Conservation (phyloP, 2,329 filamentous ascomycete species). For the Tolypocladium paradoxum region DNA sequence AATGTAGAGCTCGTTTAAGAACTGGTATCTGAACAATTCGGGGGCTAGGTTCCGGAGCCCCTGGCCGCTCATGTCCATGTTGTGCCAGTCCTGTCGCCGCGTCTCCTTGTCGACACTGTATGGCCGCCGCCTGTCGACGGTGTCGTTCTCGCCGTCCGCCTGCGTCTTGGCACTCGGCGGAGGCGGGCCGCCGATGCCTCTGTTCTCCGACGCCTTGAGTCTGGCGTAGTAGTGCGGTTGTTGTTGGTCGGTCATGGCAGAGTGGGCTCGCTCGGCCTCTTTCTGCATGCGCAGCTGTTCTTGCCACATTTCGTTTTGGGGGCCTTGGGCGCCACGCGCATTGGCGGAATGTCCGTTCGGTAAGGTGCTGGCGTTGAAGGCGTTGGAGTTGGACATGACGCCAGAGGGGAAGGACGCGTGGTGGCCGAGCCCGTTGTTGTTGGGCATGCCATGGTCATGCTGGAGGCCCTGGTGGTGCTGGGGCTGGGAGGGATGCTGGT, state of each 20-base stretch:
- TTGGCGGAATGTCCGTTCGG: slow-evolving; percentile 46
- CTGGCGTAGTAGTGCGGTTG: slow-evolving; percentile 63
- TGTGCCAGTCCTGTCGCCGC: slow-evolving; percentile 78
- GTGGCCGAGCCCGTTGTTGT: slow-evolving; percentile 41
- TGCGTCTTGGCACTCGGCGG: slow-evolving; percentile 36
- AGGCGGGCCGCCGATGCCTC: slow-evolving; percentile 48
- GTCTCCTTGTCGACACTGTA: slow-evolving; percentile 56
- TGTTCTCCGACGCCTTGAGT: slow-evolving; percentile 59
- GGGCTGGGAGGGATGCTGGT: slow-evolving; percentile 52
- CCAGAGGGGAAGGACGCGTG: slow-evolving; percentile 23
- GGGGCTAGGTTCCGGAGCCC: slow-evolving; percentile 73
- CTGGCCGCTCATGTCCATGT: slow-evolving; percentile 92
- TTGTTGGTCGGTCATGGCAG: slow-evolving; percentile 57
- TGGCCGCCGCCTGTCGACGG: slow-evolving; percentile 47
- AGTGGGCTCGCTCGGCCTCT: slow-evolving; percentile 61
- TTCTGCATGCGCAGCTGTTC: slow-evolving; percentile 76
- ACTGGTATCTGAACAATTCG: slow-evolving; percentile 76
- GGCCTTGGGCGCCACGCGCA: slow-evolving; percentile 37
- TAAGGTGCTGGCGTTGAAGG: slow-evolving; percentile 42
- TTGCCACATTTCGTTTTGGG: slow-evolving; percentile 66
- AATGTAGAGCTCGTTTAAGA: slow-evolving; percentile 85
- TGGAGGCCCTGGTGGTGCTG: slow-evolving; percentile 53
- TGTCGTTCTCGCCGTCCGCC: slow-evolving; percentile 40
- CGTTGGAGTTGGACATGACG: slow-evolving; percentile 52
- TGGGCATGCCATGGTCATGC: slow-evolving; percentile 44